These are phyloP conservation scores for Trichoderma polysporum DNA, from an alignment of 2,329 filamentous ascomycete species.

Conservation along the genomic window DNA sequence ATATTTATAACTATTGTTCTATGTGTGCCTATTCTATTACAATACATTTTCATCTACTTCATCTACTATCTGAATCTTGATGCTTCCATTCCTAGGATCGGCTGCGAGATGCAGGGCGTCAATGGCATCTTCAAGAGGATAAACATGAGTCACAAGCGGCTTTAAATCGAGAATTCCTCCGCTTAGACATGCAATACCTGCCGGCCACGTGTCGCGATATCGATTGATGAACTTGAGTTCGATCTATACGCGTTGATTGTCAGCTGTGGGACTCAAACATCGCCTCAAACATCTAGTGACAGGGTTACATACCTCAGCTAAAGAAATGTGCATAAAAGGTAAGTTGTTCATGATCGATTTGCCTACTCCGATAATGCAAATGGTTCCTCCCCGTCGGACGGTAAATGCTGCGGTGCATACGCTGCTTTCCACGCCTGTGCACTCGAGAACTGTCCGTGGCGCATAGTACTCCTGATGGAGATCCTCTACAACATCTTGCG, in stretches of 20 bases:
- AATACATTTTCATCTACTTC: not conserved
- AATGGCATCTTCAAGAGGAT: not conserved
- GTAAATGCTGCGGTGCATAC: conserved; percentile 7
- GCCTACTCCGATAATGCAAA: conserved; percentile 6
- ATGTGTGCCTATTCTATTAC: not conserved
- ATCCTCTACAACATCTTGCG: not conserved
- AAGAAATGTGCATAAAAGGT: conserved; percentile 14
- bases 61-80: conserved; percentile 12
- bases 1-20: not conserved
- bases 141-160: conserved; percentile 4
- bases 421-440: conserved; percentile 8
- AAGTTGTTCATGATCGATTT: conserved; percentile 14
- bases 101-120: conserved; percentile 2
- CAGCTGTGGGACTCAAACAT: not conserved
- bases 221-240: conserved; percentile 11
- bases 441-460: not conserved
- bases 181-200: conserved; percentile 4
- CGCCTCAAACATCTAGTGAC: not conserved
- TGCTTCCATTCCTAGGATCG: conserved; percentile 2
- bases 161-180: conserved; percentile 7
- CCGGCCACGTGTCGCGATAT: conserved; percentile 10
- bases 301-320: not conserved
- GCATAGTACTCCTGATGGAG: not conserved
- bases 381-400: conserved; percentile 5
- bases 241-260: not conserved